Conservation (phyloP, 2,329 filamentous ascomycete species). For the Orbilia blumenaviensis region DNA sequence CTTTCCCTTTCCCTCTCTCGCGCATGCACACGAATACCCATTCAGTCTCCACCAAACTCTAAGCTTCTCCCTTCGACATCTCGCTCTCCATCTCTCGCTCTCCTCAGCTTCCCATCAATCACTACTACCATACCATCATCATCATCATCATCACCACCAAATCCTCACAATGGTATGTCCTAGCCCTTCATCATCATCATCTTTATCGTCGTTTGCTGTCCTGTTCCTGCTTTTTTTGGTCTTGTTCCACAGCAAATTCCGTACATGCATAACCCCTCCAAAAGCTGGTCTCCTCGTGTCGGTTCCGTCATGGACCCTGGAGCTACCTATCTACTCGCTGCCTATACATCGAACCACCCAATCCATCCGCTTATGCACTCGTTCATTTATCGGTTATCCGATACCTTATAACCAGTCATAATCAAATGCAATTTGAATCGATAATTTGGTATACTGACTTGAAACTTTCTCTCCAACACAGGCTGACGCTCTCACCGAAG, state of each 20-base stretch:
- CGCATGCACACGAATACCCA: background rate
- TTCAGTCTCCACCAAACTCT: background rate
- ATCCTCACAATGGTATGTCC: conserved; percentile 5
- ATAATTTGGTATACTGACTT: background rate
- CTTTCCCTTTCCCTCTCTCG: background rate
- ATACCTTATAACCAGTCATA: background rate
- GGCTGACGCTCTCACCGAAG: conserved; percentile 98
- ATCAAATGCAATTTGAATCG: no score
- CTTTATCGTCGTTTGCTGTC: background rate
- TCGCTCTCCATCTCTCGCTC: background rate
- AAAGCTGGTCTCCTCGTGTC: background rate
- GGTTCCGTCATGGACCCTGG: conserved; percentile 6
- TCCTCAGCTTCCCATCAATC: background rate
- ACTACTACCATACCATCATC: background rate
- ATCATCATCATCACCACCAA: background rate
- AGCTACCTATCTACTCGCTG: conserved; percentile 4
- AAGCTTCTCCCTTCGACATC: background rate
- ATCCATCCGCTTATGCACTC: background rate
- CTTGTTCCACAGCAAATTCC: no score
- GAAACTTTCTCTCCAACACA: conserved; percentile 62
- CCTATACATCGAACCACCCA: background rate
- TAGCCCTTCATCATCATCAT: background rate
- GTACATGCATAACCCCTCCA: background rate
- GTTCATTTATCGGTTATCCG: background rate
- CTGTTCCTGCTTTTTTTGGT: background rate